Base-by-base conservation (phyloP, 2,329 filamentous ascomycete genomes). In the Exophiala viscosa region DNA sequence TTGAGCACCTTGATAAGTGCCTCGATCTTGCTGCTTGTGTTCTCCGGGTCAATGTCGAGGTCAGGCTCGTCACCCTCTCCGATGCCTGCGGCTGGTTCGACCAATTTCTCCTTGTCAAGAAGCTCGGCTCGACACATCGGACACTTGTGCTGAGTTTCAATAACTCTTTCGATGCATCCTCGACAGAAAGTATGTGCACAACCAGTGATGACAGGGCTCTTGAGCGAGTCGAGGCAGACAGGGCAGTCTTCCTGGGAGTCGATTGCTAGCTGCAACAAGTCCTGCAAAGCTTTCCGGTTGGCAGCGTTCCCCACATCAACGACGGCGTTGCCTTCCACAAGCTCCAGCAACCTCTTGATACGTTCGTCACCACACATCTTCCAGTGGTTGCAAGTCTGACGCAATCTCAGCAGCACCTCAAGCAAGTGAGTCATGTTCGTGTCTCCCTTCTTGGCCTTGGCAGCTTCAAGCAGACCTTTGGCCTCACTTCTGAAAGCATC, bases 381-480 rank as follows among this genome's bases (percentile, higher is more conserved):
- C 88, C 89, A 95, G 67, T 95, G 90, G 60, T 92, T 90, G 70
- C 90, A 96, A 67, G 87, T 81, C 70, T 96, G 90, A 14, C 91
- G 82, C 60, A 95, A 81, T 10, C 91, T 84, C 5, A 96, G 80
- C 3, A 96, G 77, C 13, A 90, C 81, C 69, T 95, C 90, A 9
- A 96, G 78, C 1, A 96, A 77, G 62, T 86, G 81, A 7, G 86
- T 83, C 65, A 93, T 95, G 1, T 78, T 78, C 2, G 81, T 76
- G 62, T 76, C 69, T 36, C 71, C 71, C 20, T 68, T 66, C 58
- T 68, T 64, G 62, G 69, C 11, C 67, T 73, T 59, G 64, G 72
- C 41, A 66, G 71, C 61, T 64, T 74, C 59, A 63, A 69, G 55
- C 15, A 84, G 82, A 3, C 88, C 86, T 62, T 87, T 83, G 2